Base-by-base conservation (phyloP, 2,329 filamentous ascomycete genomes). In the Juglanconis juglandina region DNA sequence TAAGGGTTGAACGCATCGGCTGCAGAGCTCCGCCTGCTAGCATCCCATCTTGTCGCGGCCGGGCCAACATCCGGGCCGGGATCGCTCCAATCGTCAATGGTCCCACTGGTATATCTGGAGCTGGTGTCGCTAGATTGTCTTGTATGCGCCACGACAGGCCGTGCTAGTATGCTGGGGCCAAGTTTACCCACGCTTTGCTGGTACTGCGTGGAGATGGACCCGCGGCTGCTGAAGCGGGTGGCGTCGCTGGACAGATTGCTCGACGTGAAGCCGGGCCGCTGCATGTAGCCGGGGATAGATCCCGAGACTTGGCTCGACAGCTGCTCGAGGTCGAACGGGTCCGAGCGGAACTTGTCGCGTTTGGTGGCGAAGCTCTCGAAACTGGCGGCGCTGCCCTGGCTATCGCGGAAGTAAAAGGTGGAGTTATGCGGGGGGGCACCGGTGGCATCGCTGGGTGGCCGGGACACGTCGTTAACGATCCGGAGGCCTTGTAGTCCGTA, bases 301-400 rank as follows among this genome's bases (percentile, higher is more conserved):
- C 17, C 46, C 9, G 24, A 56, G 14, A 39, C 58, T 33, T 47
- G 44, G 6, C 81, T 71, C 66, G 83, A 76, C 39, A 81, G 76
- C 48, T 77, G 71, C 68, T 88, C 85, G n/a, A 88, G 76, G 65
- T 88, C 86, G 67, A 88, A 88, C 1, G 84, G 85, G 64, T 88
- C 85, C 1, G 84, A 87, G 49, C 84, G 82, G 69, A 86, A 84
- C 67, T 84, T 85, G 66, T 81, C 81, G 58, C 81, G 78, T 14
- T 76, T 72, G 5, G 74, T 77, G 49, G 76, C 76, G 49, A 79
- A 76, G n/a, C 76, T 79, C 39, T 72, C 72, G n/a, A 71, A 67
- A 44, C 76, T 81, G 48, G 79, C 76, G 46, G 78, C 75, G 66
- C 79, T 78, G 56, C 76, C 63, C 14, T 77, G 76, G 53, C 73